Percentiles rank a stretch among this genome's conserved stretches.
These are phyloP conservation scores for Suillus fuscotomentosus DNA, from an alignment of 768 basidiomycete genomes.

Conservation along the genomic window DNA sequence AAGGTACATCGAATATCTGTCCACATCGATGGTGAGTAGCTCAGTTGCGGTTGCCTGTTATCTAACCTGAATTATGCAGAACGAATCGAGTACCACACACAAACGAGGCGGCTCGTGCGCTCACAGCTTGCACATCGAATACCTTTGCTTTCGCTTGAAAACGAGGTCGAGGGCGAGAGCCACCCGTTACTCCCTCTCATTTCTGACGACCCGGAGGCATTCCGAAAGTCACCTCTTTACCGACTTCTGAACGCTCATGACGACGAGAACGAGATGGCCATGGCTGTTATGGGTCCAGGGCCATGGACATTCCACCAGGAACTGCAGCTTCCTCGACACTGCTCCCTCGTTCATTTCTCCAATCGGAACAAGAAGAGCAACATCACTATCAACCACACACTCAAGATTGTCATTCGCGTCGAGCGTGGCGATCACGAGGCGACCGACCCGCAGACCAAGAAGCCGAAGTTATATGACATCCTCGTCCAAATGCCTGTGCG, in stretches of 20 bases:
- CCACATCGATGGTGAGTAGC: constrained; percentile 71
- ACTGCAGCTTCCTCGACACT: constrained; percentile 67
- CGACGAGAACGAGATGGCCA: constrained; percentile 55
- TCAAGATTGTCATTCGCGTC: constrained; percentile 83
- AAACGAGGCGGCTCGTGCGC: constrained; percentile 63
- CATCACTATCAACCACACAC: constrained; percentile 68
- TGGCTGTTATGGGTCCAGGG: constrained; percentile 70
- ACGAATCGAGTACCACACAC: constrained; percentile 76
- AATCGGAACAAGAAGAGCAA: constrained; percentile 76
- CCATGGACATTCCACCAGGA: constrained; percentile 82
- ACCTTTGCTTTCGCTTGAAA: constrained; percentile 60
- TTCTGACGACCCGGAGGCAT: constrained; percentile 62
- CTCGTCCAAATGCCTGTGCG: constrained; percentile 85
- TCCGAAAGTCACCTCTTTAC: constrained; percentile 65
- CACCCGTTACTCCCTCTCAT: constrained; percentile 75
- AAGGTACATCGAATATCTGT: constrained; percentile 76
- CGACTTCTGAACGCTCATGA: constrained; percentile 46
- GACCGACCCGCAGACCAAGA: constrained; percentile 66
- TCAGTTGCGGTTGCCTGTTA: not conserved
- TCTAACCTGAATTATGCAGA: constrained; percentile 41
- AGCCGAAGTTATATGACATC: constrained; percentile 82
- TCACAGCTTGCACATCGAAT: constrained; percentile 63
- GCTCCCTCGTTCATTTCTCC: constrained; percentile 65
- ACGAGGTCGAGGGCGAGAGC: constrained; percentile 46
- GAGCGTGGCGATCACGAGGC: constrained; percentile 71